Conservation (phyloP, 345 rosid species). For the Dipteronia dyeriana region DNA sequence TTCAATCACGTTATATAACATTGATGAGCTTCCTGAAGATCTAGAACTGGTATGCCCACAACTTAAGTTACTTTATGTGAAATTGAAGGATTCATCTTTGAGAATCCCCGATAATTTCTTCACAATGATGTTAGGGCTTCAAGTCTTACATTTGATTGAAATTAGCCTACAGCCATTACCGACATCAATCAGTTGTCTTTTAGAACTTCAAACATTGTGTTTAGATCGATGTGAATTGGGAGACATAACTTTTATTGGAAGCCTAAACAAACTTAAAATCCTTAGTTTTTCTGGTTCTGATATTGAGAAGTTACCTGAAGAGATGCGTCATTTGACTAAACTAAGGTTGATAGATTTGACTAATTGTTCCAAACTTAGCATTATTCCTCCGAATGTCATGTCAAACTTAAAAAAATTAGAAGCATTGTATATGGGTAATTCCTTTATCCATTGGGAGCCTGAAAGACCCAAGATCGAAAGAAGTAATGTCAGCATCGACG, state of each 20-base stretch:
- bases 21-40: not conserved
- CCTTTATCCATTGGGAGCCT: conserved; percentile 4
- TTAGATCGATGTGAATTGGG: not conserved
- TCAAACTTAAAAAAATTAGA: conserved; percentile 24
- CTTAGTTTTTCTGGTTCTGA: conserved; percentile 18
- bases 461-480: not conserved
- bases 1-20: not conserved
- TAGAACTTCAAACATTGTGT: conserved; percentile 19
- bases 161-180: conserved; percentile 12
- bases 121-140: conserved; percentile 17
- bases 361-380: not conserved
- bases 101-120: conserved; percentile 12
- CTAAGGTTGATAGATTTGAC: conserved; percentile 23
- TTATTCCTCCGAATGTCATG: conserved; percentile 13
- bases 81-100: not conserved
- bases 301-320: conserved; percentile 18
- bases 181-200: not conserved
- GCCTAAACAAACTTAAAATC: conserved; percentile 14
- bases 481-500: conserved; percentile 20
- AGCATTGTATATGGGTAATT: conserved; percentile 21
- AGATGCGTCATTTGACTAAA: conserved; percentile 10
- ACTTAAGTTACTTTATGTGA: not conserved
- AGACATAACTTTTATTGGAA: conserved; percentile 1
- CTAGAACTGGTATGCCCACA: not conserved
- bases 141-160: conserved; percentile 19